These are phyloP conservation scores for Fusarium nelsonii DNA, from an alignment of 2,329 filamentous ascomycete genomes.

Conservation along the genomic window DNA sequence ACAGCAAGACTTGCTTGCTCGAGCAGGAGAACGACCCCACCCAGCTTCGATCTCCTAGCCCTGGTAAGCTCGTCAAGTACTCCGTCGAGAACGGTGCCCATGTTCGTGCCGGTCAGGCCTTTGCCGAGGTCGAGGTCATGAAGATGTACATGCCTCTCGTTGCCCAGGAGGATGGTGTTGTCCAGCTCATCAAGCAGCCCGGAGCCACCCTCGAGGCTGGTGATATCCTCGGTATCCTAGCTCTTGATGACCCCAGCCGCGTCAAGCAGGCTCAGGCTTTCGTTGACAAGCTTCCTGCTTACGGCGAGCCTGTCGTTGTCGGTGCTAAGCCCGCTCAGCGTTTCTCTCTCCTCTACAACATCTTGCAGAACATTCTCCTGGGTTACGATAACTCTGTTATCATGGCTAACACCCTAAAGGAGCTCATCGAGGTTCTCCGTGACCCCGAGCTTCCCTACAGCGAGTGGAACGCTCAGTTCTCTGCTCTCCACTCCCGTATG, in stretches of 20 bases:
- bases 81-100: constrained; percentile 95
- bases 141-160: constrained; percentile 99
- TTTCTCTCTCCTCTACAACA: constrained; percentile 81
- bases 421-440: constrained; percentile 89
- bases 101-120: constrained; percentile 90
- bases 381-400: constrained; percentile 98
- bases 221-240: constrained; percentile 97
- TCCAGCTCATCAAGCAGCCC: constrained; percentile 99
- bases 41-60: constrained; percentile 92
- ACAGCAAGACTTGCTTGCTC: constrained; percentile 96
- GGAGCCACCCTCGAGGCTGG: constrained; percentile 97
- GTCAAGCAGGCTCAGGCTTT: constrained; percentile 98
- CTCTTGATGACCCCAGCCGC: constrained; percentile 92
- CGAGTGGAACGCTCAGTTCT: constrained; percentile 96
- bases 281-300: constrained; percentile 87
- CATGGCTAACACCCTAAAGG: constrained; percentile 87
- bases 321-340: constrained; percentile 93
- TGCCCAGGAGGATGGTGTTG: constrained; percentile 92
- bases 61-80: constrained; percentile 98
- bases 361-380: constrained; percentile 87
- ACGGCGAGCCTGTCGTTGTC: constrained; percentile 87
- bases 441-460: constrained; percentile 93
- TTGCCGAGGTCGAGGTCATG: constrained; percentile 99
- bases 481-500: constrained; percentile 97
- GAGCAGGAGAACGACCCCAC: constrained; percentile 99